Base-by-base conservation (phyloP, 441 rosid species). In the Syzygium syzygioides region DNA sequence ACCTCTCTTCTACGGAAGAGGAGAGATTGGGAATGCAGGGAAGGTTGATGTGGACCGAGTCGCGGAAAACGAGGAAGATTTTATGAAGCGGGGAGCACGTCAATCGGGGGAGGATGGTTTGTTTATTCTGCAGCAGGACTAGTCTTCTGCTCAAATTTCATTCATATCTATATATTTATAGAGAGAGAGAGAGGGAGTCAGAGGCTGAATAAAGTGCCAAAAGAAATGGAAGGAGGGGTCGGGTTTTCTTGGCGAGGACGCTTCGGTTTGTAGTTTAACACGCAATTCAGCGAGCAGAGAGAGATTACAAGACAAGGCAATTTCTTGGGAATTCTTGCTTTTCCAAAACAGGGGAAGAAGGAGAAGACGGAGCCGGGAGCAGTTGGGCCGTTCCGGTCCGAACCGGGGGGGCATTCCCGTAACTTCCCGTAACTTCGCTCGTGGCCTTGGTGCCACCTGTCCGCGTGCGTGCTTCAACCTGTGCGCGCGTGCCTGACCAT, bases 161-260 rank as follows among this genome's bases (percentile, higher is more conserved):
- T 41, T 55, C 52, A 48, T 50, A 17, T 41, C 83, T 18, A 4
- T 87, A 37, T 57, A 26, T 56, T 50, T 45, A 48, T 14, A 62
- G 8, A 86, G 7, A n/a, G 76, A 25, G 50, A 32, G 23, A 26
- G 64, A 62, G 18, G 60, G 48, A 34, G 48, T 32, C 18, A 28
- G 85, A 56, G 26, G 68, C 79, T 68, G 48, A 55, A n/a, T 52
- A 87, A 76, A 87, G 88, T 12, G n/a, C 3, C 37, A 86, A 30
- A 30, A 0, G 30, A 45, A 14, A 52, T n/a, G 28, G 53, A 20
- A 32, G 25, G 45, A 86, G 12, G 2, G 76, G 34, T 37, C 20
- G 41, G n/a, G 68, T n/a, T 87, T 87, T 45, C 89, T 79, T 87
- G 89, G 89, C 59, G 45, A 83, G 86, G 89, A 87, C 89, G 89